Percentiles rank a stretch among this genome's conserved stretches.
Conservation (phyloP, 1,284 basidiomycete species). For the Sporisorium reilianum region DNA sequence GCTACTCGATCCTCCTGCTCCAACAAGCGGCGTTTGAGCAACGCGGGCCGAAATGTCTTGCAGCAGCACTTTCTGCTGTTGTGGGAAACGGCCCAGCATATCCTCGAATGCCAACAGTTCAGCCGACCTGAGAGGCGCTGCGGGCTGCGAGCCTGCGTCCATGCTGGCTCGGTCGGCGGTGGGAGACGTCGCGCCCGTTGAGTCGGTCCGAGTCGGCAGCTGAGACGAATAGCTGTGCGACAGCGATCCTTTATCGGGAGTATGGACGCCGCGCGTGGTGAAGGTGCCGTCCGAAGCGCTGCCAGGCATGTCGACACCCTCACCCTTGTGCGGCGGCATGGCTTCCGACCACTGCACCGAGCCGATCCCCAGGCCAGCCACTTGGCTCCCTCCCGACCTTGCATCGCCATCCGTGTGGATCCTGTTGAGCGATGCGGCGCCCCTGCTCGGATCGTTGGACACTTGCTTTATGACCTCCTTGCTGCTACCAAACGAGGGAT, state of each 20-base stretch:
- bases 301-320: constrained; percentile 18
- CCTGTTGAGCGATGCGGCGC: too few species aligned
- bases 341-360: constrained; percentile 26
- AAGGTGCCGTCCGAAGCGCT: constrained; percentile 40
- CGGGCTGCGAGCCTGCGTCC: constrained; percentile 6
- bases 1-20: neutral
- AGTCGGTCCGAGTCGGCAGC: constrained; percentile 8
- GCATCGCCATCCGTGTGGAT: constrained; percentile 1
- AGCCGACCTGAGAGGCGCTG: constrained; percentile 19
- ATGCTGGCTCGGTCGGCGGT: constrained; percentile 10
- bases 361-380: constrained; percentile 33
- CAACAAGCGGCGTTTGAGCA: constrained; percentile 17
- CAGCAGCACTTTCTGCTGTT: constrained; percentile 39
- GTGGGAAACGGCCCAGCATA: constrained; percentile 45
- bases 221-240: constrained; percentile 23
- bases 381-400: constrained; percentile 1
- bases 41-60: constrained; percentile 40
- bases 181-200: constrained; percentile 17
- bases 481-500: constrained; percentile 21
- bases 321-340: constrained; percentile 21
- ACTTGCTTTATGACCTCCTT: neutral
- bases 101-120: constrained; percentile 39
- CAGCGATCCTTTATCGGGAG: constrained; percentile 28
- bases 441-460: too few species aligned
- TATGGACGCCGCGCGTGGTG: constrained; percentile 24